phyloP scores from a whole-genome alignment of 2,329 filamentous ascomycete genomes.

The Botryotinia globosa region DNA sequence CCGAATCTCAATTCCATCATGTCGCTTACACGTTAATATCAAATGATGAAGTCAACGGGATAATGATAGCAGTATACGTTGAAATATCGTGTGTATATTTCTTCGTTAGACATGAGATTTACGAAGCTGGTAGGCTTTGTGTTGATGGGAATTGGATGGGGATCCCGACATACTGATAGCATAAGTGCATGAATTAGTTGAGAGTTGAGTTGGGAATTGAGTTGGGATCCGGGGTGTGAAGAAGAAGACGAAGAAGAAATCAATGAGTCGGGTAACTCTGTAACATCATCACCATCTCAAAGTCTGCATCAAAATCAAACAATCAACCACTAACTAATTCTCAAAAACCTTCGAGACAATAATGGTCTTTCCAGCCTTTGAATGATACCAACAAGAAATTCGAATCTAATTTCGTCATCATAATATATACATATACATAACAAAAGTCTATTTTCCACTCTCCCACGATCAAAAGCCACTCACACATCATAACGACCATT shows the following conservation, averaged over 20 bases:
- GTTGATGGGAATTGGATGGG: neutral
- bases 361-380: neutral
- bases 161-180: neutral
- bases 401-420: neutral
- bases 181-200: neutral
- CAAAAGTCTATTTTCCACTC: neutral
- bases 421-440: neutral
- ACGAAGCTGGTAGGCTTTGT: neutral
- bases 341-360: neutral
- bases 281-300: neutral
- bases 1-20: neutral
- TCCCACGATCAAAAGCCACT: neutral
- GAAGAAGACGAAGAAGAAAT: neutral
- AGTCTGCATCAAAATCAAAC: neutral
- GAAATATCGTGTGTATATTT: neutral
- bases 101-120: neutral
- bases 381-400: neutral
- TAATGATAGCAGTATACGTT: neutral
- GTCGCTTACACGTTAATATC: neutral
- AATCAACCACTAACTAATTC: neutral
- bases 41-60: neutral
- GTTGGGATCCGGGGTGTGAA: neutral
- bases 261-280: no score
- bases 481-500: conserved; percentile 10
- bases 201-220: neutral